A percentile compares a stretch with the other conserved stretches of the same genome.
Conservation (phyloP, 768 basidiomycete genomes). For the Russula sp. region DNA sequence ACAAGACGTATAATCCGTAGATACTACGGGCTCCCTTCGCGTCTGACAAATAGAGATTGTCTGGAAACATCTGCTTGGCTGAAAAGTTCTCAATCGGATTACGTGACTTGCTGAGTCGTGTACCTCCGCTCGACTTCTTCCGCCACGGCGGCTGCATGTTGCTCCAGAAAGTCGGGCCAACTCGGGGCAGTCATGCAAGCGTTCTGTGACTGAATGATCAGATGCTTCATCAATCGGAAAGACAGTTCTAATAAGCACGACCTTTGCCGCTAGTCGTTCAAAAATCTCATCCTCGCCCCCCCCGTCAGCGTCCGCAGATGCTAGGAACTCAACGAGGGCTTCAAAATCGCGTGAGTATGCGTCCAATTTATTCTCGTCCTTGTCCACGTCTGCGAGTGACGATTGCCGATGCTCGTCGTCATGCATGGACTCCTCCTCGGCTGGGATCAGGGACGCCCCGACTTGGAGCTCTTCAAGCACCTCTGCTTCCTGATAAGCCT, state of each 20-base stretch:
- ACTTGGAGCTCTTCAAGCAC: constrained; percentile 15
- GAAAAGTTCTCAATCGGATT: neutral
- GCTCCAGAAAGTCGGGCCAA: constrained; percentile 28
- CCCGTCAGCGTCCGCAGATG: constrained; percentile 43
- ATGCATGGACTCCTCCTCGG: neutral
- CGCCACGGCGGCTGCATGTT: constrained; percentile 4
- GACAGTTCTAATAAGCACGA: constrained; percentile 22
- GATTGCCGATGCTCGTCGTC: constrained; percentile 9
- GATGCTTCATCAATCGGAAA: neutral
- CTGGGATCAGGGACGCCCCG: constrained; percentile 7
- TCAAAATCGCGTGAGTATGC: constrained; percentile 41
- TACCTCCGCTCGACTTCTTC: constrained; percentile 20
- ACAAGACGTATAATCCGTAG: neutral
- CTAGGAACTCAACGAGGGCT: constrained; percentile 50
- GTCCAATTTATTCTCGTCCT: neutral
- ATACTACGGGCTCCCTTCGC: neutral
- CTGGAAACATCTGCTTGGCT: neutral
- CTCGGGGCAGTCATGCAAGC: constrained; percentile 35
- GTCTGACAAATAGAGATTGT: constrained; percentile 1
- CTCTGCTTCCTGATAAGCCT: neutral
- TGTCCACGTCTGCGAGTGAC: neutral
- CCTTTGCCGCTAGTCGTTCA: constrained; percentile 43
- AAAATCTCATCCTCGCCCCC: constrained; percentile 47
- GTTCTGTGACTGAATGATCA: constrained; percentile 4
- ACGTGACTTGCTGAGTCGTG: neutral